These are phyloP conservation scores for Hebeloma cylindrosporum DNA, from an alignment of 768 basidiomycete species.

Conservation along the genomic window DNA sequence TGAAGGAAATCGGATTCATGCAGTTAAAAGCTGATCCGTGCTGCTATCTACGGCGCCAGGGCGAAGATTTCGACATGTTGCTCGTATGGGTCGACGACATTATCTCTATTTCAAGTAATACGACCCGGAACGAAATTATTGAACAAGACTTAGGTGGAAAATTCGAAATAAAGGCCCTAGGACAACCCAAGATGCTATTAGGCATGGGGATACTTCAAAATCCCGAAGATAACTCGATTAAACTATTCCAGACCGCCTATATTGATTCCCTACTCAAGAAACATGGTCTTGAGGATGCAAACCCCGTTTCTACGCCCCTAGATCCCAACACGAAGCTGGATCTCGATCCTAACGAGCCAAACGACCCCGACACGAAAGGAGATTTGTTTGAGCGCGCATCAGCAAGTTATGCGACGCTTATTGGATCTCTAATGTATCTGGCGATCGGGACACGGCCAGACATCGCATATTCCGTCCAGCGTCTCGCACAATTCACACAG, in stretches of 20 bases:
- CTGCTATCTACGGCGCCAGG: constrained; percentile 6
- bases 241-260: too few relatives aligned
- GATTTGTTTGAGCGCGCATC: background rate
- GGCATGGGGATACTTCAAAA: too few relatives aligned
- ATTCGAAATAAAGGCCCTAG: background rate
- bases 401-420: constrained; percentile 12
- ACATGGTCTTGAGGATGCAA: too few relatives aligned
- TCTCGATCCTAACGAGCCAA: too few relatives aligned
- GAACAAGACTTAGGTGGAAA: background rate
- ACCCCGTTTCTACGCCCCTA: too few relatives aligned
- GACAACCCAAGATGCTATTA: too few relatives aligned
- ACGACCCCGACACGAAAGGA: background rate
- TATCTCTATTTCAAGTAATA: background rate
- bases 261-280: too few relatives aligned
- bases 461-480: constrained; percentile 16
- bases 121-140: background rate
- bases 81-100: constrained; percentile 13
- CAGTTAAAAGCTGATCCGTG: constrained; percentile 11
- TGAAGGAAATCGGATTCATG: too few relatives aligned
- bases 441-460: constrained; percentile 16
- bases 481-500: constrained; percentile 18
- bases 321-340: too few relatives aligned
- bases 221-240: too few relatives aligned
- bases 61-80: constrained; percentile 4
- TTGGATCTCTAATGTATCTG: constrained; percentile 22